Evolutionary conservation across 805 yeast genomes (phyloP).

Genomic region (Suhomyces emberorum): DNA sequence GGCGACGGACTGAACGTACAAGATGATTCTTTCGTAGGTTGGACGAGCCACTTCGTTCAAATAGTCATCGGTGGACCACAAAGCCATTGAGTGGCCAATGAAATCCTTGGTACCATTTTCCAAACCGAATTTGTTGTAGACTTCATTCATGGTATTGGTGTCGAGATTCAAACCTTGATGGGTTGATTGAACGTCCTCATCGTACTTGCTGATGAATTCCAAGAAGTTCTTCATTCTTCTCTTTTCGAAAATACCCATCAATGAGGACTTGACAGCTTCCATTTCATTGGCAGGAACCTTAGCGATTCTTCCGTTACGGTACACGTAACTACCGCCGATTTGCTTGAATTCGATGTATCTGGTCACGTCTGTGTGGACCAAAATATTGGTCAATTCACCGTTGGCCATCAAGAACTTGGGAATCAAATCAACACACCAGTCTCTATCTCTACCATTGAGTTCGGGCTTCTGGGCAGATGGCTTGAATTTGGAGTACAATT

Average conservation of each 20-base stretch:
- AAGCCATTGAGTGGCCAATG: slow-evolving; percentile 98
- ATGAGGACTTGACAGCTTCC: slow-evolving; percentile 87
- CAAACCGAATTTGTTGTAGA: slow-evolving; percentile 83
- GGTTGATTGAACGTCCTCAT: slow-evolving; percentile 73
- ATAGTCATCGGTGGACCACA: slow-evolving; percentile 91
- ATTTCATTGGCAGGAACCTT: slow-evolving; percentile 91
- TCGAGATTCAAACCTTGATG: slow-evolving; percentile 87
- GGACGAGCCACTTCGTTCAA: slow-evolving; percentile 87
- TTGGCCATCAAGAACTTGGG: slow-evolving; percentile 97
- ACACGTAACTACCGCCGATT: slow-evolving; percentile 93
- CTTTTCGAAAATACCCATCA: slow-evolving; percentile 96
- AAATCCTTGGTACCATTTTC: slow-evolving; percentile 93
- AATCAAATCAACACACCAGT: slow-evolving; percentile 96
- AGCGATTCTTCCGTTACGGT: slow-evolving; percentile 83
- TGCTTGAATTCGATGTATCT: slow-evolving; percentile 95
- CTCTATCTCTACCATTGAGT: slow-evolving; percentile 85
- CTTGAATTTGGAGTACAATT: slow-evolving; percentile 76
- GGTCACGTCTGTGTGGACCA: slow-evolving; percentile 94
- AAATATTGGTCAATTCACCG: slow-evolving; percentile 93
- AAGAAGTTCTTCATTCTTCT: slow-evolving; percentile 90
- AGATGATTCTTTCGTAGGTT: slow-evolving; percentile 77
- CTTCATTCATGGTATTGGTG: slow-evolving; percentile 84
- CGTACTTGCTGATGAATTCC: slow-evolving; percentile 80
- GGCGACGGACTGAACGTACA: slow-evolving; percentile 88
- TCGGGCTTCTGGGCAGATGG: slow-evolving; percentile 69